These are phyloP conservation scores for Desmodesmus armatus DNA, from an alignment of 139 green algal genomes.

Conservation along the genomic window DNA sequence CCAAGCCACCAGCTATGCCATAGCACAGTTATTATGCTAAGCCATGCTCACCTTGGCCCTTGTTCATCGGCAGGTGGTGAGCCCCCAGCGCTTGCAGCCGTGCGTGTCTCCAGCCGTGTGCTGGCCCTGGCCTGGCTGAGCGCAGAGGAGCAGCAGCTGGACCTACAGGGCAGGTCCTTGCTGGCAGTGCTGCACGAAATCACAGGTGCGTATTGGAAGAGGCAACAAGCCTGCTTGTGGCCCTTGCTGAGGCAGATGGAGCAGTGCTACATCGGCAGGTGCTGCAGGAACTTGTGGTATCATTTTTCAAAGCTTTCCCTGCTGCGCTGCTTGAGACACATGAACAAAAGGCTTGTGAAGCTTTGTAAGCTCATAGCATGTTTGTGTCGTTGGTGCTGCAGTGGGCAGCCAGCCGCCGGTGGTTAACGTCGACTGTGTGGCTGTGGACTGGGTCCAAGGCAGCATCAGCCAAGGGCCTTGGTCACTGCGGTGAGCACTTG, in stretches of 20 bases:
- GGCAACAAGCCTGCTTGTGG: background rate
- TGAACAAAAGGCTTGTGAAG: background rate
- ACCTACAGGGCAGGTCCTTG: slow-evolving; percentile 8
- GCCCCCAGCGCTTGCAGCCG: background rate
- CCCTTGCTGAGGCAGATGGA: background rate
- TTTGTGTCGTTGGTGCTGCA: background rate
- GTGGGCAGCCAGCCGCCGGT: slow-evolving; percentile 24
- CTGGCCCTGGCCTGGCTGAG: slow-evolving; percentile 8
- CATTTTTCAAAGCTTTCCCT: too few species aligned
- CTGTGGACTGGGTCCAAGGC: slow-evolving; percentile 17
- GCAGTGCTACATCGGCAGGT: background rate
- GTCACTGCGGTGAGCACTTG: slow-evolving; percentile 5
- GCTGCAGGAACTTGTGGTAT: background rate
- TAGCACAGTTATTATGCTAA: too few species aligned
- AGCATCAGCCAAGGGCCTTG: background rate
- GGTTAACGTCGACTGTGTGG: slow-evolving; percentile 6
- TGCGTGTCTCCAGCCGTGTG: slow-evolving; percentile 25
- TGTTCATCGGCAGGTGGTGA: background rate
- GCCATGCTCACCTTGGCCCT: too few species aligned
- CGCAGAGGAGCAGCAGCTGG: slow-evolving; percentile 18
- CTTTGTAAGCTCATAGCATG: background rate
- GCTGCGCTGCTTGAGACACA: background rate
- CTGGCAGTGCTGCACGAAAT: slow-evolving; percentile 42
- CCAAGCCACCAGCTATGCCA: too few species aligned
- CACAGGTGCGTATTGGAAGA: background rate